A percentile compares a stretch with the other conserved stretches of the same genome.
Evolutionary conservation across 352 stramenopile species (phyloP).

Genomic region (Phytopythium oedochilum): DNA sequence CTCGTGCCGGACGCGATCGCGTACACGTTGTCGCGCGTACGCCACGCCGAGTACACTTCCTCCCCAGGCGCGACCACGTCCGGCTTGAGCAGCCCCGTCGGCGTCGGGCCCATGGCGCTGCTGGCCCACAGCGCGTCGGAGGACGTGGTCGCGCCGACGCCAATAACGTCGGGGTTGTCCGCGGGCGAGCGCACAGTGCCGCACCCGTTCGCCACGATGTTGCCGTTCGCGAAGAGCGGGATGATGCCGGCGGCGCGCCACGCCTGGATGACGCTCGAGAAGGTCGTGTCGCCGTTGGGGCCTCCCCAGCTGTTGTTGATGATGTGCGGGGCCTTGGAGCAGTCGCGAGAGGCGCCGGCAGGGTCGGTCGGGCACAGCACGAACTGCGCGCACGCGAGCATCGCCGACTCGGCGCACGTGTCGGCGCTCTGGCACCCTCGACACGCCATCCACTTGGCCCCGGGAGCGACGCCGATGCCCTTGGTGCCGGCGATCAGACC

Average conservation of each 20-base stretch:
- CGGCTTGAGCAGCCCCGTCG: conserved; percentile 25
- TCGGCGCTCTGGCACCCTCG: conserved; percentile 14
- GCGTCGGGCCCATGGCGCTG: conserved; percentile 30
- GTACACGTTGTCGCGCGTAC: conserved; percentile 31
- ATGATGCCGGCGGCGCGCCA: conserved; percentile 41
- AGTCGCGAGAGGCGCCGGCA: conserved; percentile 19
- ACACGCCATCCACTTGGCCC: conserved; percentile 22
- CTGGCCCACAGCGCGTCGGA: conserved; percentile 19
- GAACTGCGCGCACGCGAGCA: conserved; percentile 50
- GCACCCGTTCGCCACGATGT: conserved; percentile 29
- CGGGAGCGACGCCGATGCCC: conserved; percentile 21
- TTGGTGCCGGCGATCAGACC: conserved; percentile 15
- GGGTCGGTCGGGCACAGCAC: conserved; percentile 44
- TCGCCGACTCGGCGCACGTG: conserved; percentile 20
- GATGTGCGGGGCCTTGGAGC: conserved; percentile 35
- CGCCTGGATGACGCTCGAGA: conserved; percentile 23
- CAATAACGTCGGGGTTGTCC: conserved; percentile 29
- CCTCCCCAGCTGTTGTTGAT: conserved; percentile 54
- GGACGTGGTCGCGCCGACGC: conserved; percentile 23
- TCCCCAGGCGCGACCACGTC: conserved; percentile 36
- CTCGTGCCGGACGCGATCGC: conserved; percentile 35
- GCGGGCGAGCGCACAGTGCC: conserved; percentile 22
- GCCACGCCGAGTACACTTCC: conserved; percentile 27
- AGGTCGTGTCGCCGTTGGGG: conserved; percentile 14
- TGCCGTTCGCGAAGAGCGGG: conserved; percentile 33